Conservation (phyloP, 495 filamentous ascomycete genomes). For the Penicillium angulare region DNA sequence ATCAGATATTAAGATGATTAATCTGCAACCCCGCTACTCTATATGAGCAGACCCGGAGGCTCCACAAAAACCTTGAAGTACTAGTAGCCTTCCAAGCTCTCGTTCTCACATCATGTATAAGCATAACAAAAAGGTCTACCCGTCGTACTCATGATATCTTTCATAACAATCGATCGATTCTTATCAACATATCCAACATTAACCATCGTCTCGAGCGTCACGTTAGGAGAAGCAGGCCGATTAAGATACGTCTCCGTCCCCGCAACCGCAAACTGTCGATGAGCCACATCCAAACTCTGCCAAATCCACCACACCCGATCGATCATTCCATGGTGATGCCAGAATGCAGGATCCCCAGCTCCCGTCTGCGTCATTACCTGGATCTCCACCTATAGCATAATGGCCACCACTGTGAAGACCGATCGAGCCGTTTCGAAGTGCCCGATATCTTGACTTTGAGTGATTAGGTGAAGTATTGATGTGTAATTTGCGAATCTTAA, state of each 20-base stretch:
- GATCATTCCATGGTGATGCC: constrained; percentile 65
- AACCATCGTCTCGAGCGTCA: constrained; percentile 42
- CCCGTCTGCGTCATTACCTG: constrained; percentile 35
- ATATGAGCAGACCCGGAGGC: too few species aligned
- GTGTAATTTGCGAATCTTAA: constrained; percentile 48
- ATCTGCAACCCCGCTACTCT: too few species aligned
- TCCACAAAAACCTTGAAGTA: too few species aligned
- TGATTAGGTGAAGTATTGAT: constrained; percentile 47
- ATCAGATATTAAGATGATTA: too few species aligned
- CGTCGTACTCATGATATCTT: constrained; percentile 46
- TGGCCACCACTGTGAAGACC: constrained; percentile 60
- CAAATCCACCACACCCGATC: constrained; percentile 70
- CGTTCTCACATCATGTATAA: constrained; percentile 30
- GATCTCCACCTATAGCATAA: background rate
- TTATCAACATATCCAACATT: constrained; percentile 41
- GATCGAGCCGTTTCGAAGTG: constrained; percentile 52
- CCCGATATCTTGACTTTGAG: constrained; percentile 40
- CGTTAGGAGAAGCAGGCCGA: constrained; percentile 43
- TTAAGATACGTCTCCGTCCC: constrained; percentile 59
- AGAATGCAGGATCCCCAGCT: constrained; percentile 67
- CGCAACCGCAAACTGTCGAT: constrained; percentile 43
- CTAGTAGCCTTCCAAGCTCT: background rate
- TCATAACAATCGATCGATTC: constrained; percentile 33
- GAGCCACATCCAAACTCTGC: constrained; percentile 56
- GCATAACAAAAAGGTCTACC: constrained; percentile 56